Evolutionary conservation across 2,329 filamentous ascomycete genomes (phyloP), one percentile per base, ranked within the genome.

Genomic region (Alternaria sp.): DNA sequence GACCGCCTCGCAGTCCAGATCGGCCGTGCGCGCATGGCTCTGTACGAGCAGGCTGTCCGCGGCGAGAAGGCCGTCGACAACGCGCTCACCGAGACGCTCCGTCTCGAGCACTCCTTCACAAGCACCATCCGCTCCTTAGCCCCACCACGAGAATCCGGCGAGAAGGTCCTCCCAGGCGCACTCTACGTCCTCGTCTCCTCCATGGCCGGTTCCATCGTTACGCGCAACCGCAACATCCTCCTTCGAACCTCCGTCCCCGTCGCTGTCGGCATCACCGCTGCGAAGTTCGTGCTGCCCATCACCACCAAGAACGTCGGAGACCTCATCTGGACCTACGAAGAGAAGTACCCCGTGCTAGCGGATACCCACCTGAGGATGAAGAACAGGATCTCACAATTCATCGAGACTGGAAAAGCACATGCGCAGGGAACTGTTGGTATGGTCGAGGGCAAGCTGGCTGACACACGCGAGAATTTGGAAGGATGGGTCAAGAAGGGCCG

Each of bases 181-280:
- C 89, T 98, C 71, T 98, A 98, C 83, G 93, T 98, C 50, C 87
- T 97, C 28, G 94, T 99, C 51, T 91, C 94, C 45, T 90, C 93
- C 74, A 97, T 99, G 94, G 93, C 96, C 36, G 96, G 95, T 72
- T 93, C 89, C 81, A 98, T 99, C 79, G 85, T 97, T 59, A 89
- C 92, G 59, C 89, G 95, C 67, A 96, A 97, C 85, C 90, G 95
- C 73, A 94, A 91, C 80, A 86, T 98, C 67, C 80, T 97, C 66
- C 84, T 99, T 57, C 90, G 96, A 70, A 89, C 90, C 57, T 85
- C 90, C 2, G 86, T 92, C 2, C 96, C 96, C 11, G 81, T 95
- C 54, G 89, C 90, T 19, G 88, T 97, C 46, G 96, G 94, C 69
- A 83, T 97, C 67, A 89, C 89, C 59, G 92, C 93, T 60, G 93